phyloP scores from a whole-genome alignment of 176 grass and related monocot genomes.

The Triticum turgidum region DNA sequence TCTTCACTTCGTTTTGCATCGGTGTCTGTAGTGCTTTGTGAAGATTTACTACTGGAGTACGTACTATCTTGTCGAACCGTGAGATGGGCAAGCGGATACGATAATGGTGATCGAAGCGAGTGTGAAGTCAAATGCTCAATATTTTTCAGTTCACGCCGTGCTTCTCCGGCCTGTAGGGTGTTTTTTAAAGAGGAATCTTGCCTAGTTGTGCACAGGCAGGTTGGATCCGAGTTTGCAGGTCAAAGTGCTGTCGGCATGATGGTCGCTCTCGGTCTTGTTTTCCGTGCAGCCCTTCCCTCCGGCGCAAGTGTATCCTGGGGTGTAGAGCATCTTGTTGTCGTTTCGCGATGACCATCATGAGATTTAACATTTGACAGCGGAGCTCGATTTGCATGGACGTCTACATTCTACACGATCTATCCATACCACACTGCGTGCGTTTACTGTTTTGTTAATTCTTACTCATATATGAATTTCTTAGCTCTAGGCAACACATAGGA shows the following conservation, averaged over 20 bases:
- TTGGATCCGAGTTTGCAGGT: neutral
- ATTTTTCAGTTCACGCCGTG: neutral
- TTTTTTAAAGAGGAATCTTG: neutral
- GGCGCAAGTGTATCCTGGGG: neutral
- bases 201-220: neutral
- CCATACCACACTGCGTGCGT: neutral
- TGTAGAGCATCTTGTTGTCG: neutral
- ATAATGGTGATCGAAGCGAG: neutral
- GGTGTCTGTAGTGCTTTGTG: neutral
- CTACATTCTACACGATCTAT: neutral
- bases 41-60: no score
- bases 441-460: no score
- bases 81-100: neutral
- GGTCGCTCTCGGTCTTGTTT: neutral
- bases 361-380: neutral
- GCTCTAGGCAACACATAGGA: no score
- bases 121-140: neutral
- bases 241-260: neutral
- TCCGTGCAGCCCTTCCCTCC: neutral
- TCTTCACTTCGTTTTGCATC: neutral
- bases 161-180: neutral
- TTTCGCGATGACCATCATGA: neutral
- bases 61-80: neutral
- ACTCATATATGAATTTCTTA: no score
- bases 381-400: neutral